A percentile compares a stretch with the other conserved stretches of the same genome.
Evolutionary conservation across 495 filamentous ascomycete species (phyloP).

Genomic region (Penicillium argentinense): DNA sequence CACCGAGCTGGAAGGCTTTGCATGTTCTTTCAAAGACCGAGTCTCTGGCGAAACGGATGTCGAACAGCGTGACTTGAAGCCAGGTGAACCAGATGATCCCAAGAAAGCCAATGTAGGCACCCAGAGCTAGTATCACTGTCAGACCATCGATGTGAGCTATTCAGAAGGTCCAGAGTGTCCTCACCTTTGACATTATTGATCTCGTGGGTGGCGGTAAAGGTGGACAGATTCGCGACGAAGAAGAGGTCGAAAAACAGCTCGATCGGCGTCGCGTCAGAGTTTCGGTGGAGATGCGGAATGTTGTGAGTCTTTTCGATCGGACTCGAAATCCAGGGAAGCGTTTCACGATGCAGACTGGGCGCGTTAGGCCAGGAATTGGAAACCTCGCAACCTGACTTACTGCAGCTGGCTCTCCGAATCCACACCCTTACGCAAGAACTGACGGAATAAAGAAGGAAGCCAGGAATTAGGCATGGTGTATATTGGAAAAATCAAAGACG

Average conservation of each 20-base stretch:
- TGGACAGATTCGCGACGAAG: constrained; percentile 67
- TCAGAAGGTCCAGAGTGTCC: not conserved
- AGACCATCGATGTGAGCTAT: constrained; percentile 5
- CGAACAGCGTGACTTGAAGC: constrained; percentile 66
- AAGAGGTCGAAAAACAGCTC: constrained; percentile 72
- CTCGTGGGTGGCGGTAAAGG: constrained; percentile 57
- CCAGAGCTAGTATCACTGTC: constrained; percentile 30
- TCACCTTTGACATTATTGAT: constrained; percentile 49
- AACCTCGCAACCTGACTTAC: constrained; percentile 21
- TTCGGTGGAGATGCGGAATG: constrained; percentile 29
- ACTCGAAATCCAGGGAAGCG: constrained; percentile 35
- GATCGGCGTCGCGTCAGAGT: constrained; percentile 51
- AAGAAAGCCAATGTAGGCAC: constrained; percentile 63
- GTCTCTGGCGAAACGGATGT: constrained; percentile 68
- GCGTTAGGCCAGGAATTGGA: too few species aligned
- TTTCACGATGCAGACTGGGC: not conserved
- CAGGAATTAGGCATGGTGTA: constrained; percentile 13
- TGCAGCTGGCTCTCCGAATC: constrained; percentile 4
- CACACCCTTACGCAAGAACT: constrained; percentile 13
- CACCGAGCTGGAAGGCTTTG: constrained; percentile 62
- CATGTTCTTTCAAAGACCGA: constrained; percentile 64
- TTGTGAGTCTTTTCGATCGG: constrained; percentile 29
- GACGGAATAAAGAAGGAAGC: constrained; percentile 15
- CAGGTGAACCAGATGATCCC: constrained; percentile 71
- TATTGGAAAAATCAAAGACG: constrained; percentile 9